Base-by-base conservation (phyloP, 2,329 filamentous ascomycete species). In the Pseudogymnoascus sp. region DNA sequence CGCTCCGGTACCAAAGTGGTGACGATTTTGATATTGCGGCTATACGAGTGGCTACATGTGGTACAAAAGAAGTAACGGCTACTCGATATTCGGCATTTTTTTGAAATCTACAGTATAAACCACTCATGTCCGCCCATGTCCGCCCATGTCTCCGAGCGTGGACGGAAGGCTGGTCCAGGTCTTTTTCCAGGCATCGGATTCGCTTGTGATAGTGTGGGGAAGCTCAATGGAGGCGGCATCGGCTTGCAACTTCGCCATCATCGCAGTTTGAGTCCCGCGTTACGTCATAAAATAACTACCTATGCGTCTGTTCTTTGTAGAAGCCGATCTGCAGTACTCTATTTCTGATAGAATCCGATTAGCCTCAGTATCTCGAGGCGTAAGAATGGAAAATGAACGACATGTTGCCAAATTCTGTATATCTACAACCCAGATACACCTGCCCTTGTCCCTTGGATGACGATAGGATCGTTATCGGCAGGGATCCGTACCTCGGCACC, bases 191-290 rank as follows among this genome's bases (percentile, higher is more conserved):
- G 3, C 33, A 57, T 57, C 33, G 55, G 33, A 57, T 57, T 57
- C 55, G 33, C 55, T 57, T 38, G 55, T 57, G 55, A 57, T 57
- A 57, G 35, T 57, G 55, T 57, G 55, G 55, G 35, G 55, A 57
- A 57, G 55, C 55, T 57, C 35, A 52, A 52, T 45, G 26, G 45
- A 52, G 45, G 45, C 26, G 45, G 45, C 45, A 30, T 52, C 26
- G 45, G 45, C 45, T 30, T 52, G 45, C 3, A 30, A 52, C 26
- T 52, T 30, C 30, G 26, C 15, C 18, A 30, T 10, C 45, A 30
- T 30, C 45, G 26, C 45, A 52, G 26, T 52, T 52, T 9, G 26
- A 52, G 26, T 52, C 26, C 45, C 26, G 45, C 45, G 26, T 18
- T 52, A 52, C 45, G 45, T 52, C 45, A 52, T 52, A 52, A 30